Base-by-base conservation (phyloP, 164 flowering plant genomes). In the Stephania yunnanensis region DNA sequence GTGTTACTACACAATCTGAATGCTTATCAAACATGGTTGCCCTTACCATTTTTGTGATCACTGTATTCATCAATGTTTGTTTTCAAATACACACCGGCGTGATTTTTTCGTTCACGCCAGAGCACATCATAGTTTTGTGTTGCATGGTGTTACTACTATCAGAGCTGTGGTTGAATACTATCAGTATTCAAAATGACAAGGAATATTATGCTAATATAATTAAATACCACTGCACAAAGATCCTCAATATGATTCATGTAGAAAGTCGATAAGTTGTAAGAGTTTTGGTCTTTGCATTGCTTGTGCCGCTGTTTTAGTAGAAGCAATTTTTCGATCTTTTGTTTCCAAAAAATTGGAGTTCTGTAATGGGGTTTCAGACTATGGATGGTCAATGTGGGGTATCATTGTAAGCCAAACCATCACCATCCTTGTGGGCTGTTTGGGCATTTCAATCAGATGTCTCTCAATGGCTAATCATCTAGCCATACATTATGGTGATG, bases 1-100 rank as follows among this genome's bases (percentile, higher is more conserved):
- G 68, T 8, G 44, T 22, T 63, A 44, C 8, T n/a, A 64, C 3
- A 1, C 9, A 30, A 2, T 17, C 64, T 0, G 76, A 74, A 74
- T 20, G 76, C 8, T 67, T 66, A 19, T 20, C 71, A 13, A 74
- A 74, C 46, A 46, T 74, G 76, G 64, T 45, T 13, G 45, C 76
- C 13, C 11, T 74, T 22, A 74, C 22, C 22, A 22, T 74, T 5
- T 46, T 66, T 5, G 76, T 64, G 46, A 11, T 74, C 7, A 66
- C 70, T 2, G 36, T 74, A 22, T 19, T 46, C 7, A 70, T 74
- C 53, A 20, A 74, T 74, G 45, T 65, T 22, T 45, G 76, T 8
- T 5, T 74, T 46, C 55, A 50, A 15, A 50, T 50, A 15, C 11
- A 50, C 4, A 50, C 55, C 15, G 55, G 55, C 9, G 55, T 74